Percentiles rank a stretch among this genome's conserved stretches.
Conservation (phyloP, 2,329 filamentous ascomycete genomes). For the Sporothrix variecibatus region DNA sequence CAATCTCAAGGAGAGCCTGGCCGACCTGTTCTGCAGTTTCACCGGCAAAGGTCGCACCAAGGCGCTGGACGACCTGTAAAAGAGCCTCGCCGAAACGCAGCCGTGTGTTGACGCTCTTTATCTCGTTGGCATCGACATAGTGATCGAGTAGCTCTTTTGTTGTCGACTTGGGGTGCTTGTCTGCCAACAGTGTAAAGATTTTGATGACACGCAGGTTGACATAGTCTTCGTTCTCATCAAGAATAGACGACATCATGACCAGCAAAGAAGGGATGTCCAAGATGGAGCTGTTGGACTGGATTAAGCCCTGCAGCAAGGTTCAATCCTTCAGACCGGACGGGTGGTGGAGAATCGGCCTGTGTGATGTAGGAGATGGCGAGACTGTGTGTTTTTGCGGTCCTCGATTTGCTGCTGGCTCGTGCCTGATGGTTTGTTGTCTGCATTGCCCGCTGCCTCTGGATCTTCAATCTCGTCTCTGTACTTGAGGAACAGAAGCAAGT, state of each 20-base stretch:
- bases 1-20: constrained; percentile 63
- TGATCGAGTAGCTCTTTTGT: constrained; percentile 64
- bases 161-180: constrained; percentile 63
- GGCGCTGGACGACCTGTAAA: constrained; percentile 62
- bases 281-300: constrained; percentile 56
- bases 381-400: constrained; percentile 61
- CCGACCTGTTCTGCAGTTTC: constrained; percentile 54
- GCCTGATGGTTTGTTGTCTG: constrained; percentile 29
- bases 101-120: constrained; percentile 61
- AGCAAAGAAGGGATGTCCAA: constrained; percentile 68
- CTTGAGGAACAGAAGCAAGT: constrained; percentile 56
- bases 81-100: constrained; percentile 70
- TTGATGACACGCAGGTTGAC: constrained; percentile 70
- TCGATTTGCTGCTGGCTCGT: constrained; percentile 54
- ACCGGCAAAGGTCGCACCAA: constrained; percentile 58
- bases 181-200: constrained; percentile 62
- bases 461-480: constrained; percentile 58
- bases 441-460: constrained; percentile 36
- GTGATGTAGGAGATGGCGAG: constrained; percentile 67
- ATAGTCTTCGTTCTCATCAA: constrained; percentile 69
- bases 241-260: constrained; percentile 63
- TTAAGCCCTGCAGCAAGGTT: constrained; percentile 62
- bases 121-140: constrained; percentile 66
- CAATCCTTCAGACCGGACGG: constrained; percentile 66
- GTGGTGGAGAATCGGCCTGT: constrained; percentile 61